Percentiles rank a stretch among this genome's conserved stretches.
These are phyloP conservation scores for Bothriochloa decipiens DNA, from an alignment of 176 grass and related monocot species.

Conservation along the genomic window DNA sequence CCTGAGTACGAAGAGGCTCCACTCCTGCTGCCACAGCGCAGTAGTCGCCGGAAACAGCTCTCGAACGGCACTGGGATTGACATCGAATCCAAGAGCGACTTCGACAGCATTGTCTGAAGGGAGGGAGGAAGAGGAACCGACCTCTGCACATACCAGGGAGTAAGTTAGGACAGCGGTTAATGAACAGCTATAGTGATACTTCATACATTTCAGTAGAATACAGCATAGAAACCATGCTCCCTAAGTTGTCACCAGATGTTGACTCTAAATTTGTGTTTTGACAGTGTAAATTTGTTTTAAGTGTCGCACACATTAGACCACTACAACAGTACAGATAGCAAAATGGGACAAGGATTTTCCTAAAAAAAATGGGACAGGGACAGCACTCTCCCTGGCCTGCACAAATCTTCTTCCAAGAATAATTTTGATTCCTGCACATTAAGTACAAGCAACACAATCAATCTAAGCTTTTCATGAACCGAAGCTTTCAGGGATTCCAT, in stretches of 20 bases:
- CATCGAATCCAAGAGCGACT: slow-evolving; percentile 33
- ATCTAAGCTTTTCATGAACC: too few species aligned
- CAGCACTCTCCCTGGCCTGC: too few species aligned
- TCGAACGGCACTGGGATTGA: slow-evolving; percentile 19
- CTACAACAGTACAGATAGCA: background rate
- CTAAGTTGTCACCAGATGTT: background rate
- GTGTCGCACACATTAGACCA: background rate
- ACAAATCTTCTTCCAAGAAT: too few species aligned
- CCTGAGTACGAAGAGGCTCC: slow-evolving; percentile 53
- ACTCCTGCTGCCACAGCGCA: slow-evolving; percentile 41
- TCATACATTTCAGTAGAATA: background rate
- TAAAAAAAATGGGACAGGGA: too few species aligned
- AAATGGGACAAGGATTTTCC: too few species aligned
- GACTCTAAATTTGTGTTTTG: slow-evolving; percentile 6
- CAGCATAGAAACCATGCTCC: background rate
- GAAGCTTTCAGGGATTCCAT: too few species aligned
- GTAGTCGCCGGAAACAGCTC: slow-evolving; percentile 47
- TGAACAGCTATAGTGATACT: background rate
- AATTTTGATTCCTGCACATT: too few species aligned
- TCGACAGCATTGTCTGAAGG: slow-evolving; percentile 53
- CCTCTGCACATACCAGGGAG: background rate
- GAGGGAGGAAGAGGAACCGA: background rate
- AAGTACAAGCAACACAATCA: too few species aligned
- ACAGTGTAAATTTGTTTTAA: background rate
- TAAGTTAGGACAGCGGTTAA: background rate